Evolutionary conservation across 2,329 filamentous ascomycete species (phyloP), one percentile per base, ranked within the genome.

Genomic region (Pseudogymnoascus sp.): DNA sequence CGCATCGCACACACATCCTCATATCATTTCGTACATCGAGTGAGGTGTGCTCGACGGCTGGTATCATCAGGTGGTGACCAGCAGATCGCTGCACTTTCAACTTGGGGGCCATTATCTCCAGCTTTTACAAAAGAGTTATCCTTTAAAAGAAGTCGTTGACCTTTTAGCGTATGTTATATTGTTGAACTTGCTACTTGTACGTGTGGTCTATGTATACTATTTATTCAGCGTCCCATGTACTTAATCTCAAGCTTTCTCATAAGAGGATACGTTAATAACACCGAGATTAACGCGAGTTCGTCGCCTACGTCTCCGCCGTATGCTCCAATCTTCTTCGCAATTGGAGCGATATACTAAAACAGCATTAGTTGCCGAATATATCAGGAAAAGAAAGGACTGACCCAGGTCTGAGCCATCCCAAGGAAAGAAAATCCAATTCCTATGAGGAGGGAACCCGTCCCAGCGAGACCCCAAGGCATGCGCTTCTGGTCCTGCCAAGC

Each of bases 331-430:
- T 31, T 52, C n/a, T 52, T 52, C 10, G 45, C 45, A 52, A 52
- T 8, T 6, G 45, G 45, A 6, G 45, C 45, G 23, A 52, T 52
- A n/a, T 52, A 52, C 41, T 64, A 31, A 10, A 31, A 52, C 12
- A 52, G 11, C 2, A 31, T 52, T 19, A 52, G 45, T 31, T 4
- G n/a, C 3, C 14, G 8, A 52, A 6, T 12, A 19, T 31, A 31
- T 11, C 8, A 52, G 45, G 26, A 12, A 31, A 12, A 4, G 2
- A 52, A 52, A 16, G 4, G 8, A 31, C 45, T 16, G 19, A 69
- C 67, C 67, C 67, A 68, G 21, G 66, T 67, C 61, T 68, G 67
- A 19, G 37, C 58, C 67, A 68, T 68, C 16, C 67, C 67, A 7
- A 67, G 29, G 35, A 66, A 66, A 23, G 49, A 61, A 33, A 49